These are phyloP conservation scores for Penicillium verhagenii DNA, from an alignment of 495 filamentous ascomycete genomes.

Conservation along the genomic window DNA sequence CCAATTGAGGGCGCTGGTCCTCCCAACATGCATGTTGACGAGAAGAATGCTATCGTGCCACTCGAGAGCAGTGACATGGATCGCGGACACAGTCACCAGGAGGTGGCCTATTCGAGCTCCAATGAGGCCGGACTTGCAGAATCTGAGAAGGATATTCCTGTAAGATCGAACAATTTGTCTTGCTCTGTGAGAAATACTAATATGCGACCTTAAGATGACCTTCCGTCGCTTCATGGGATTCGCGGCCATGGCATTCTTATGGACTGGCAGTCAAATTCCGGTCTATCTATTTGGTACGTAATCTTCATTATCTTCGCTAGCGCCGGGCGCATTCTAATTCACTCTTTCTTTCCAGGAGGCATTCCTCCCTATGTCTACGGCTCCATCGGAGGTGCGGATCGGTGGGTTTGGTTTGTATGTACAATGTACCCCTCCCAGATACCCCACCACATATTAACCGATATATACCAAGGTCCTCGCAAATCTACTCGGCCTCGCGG, in stretches of 20 bases:
- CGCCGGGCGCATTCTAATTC: neutral
- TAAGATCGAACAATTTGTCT: slow-evolving; percentile 1
- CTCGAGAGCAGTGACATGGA: slow-evolving; percentile 18
- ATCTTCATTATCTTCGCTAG: neutral
- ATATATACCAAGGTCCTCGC: slow-evolving; percentile 47
- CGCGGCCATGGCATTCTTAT: slow-evolving; percentile 63
- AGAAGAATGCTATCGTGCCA: slow-evolving; percentile 23
- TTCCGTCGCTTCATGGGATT: slow-evolving; percentile 58
- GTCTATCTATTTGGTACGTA: slow-evolving; percentile 57
- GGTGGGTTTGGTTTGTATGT: slow-evolving; percentile 70
- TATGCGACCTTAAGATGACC: slow-evolving; percentile 47
- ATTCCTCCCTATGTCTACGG: slow-evolving; percentile 64
- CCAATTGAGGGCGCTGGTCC: slow-evolving; percentile 18
- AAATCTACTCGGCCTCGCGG: slow-evolving; percentile 65
- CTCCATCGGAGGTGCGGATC: slow-evolving; percentile 62
- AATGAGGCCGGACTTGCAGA: slow-evolving; percentile 24
- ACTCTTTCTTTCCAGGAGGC: slow-evolving; percentile 35
- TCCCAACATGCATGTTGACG: slow-evolving; percentile 21
- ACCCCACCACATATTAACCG: neutral
- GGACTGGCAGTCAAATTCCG: slow-evolving; percentile 65
- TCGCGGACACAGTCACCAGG: slow-evolving; percentile 25
- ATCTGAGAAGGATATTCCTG: slow-evolving; percentile 22
- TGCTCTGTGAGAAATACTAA: neutral
- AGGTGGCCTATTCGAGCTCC: slow-evolving; percentile 14
- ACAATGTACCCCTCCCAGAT: neutral